A percentile compares a stretch with the other conserved stretches of the same genome.
Evolutionary conservation across 257 asterid genomes (phyloP).

Genomic region (Lycium barbarum): DNA sequence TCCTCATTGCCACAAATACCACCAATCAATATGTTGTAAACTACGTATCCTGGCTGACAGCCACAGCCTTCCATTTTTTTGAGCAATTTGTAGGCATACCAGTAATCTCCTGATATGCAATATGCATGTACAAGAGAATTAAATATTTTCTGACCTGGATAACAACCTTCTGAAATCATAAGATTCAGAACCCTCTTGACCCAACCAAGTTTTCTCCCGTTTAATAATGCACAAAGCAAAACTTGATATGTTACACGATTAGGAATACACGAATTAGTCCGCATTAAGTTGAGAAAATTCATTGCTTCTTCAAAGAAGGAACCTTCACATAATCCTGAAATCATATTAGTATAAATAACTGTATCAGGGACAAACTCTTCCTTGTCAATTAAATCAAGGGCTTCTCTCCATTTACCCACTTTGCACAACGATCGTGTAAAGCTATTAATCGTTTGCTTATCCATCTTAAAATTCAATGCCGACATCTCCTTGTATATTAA

Average conservation of each 20-base stretch:
- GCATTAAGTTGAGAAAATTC: constrained; percentile 83
- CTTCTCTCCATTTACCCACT: constrained; percentile 86
- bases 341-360: constrained; percentile 78
- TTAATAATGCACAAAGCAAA: constrained; percentile 82
- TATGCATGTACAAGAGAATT: constrained; percentile 82
- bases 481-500: constrained; percentile 88
- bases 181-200: constrained; percentile 81
- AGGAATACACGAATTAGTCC: constrained; percentile 78
- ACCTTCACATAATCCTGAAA: constrained; percentile 88
- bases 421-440: constrained; percentile 71
- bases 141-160: constrained; percentile 80
- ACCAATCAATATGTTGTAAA: constrained; percentile 85
- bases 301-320: constrained; percentile 93
- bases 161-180: constrained; percentile 98
- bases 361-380: constrained; percentile 85
- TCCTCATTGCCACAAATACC: constrained; percentile 81
- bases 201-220: constrained; percentile 84
- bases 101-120: constrained; percentile 74
- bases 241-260: constrained; percentile 75
- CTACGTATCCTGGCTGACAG: constrained; percentile 80
- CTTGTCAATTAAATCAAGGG: constrained; percentile 77
- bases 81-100: constrained; percentile 83
- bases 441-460: constrained; percentile 61
- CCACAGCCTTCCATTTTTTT: constrained; percentile 85
- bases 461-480: constrained; percentile 70